phyloP scores from a whole-genome alignment of 768 basidiomycete genomes.

The Mycena olivaceomarginata region DNA sequence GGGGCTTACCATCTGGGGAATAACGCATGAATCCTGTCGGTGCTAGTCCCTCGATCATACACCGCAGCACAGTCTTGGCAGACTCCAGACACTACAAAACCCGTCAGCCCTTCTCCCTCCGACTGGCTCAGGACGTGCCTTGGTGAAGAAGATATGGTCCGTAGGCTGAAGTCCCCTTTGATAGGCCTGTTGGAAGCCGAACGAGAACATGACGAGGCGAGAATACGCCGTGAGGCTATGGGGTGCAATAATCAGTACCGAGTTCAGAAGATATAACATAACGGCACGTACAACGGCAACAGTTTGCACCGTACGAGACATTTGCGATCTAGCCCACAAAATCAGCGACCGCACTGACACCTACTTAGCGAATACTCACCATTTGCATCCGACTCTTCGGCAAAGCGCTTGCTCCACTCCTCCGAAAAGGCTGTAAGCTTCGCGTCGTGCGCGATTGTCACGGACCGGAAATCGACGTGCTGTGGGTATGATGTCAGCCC shows the following conservation, averaged over 20 bases:
- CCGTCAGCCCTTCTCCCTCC: constrained; percentile 21
- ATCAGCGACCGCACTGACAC: constrained; percentile 5
- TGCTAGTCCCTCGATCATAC: constrained; percentile 78
- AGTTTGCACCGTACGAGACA: constrained; percentile 78
- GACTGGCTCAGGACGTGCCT: constrained; percentile 61
- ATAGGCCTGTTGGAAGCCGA: constrained; percentile 90
- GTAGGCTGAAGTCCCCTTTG: constrained; percentile 78
- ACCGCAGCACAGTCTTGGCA: constrained; percentile 79
- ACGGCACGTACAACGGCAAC: constrained; percentile 79
- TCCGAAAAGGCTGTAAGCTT: constrained; percentile 75
- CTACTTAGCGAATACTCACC: constrained; percentile 58
- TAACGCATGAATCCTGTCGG: constrained; percentile 87
- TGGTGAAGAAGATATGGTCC: constrained; percentile 81
- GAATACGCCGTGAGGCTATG: constrained; percentile 84
- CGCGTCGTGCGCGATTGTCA: constrained; percentile 77
- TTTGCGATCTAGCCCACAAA: constrained; percentile 66
- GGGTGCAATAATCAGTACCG: constrained; percentile 28
- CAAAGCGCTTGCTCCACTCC: constrained; percentile 80
- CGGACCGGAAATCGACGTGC: constrained; percentile 80
- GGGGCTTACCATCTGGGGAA: constrained; percentile 80
- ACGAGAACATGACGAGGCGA: constrained; percentile 90
- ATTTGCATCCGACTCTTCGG: constrained; percentile 74
- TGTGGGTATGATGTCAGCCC: constrained; percentile 47
- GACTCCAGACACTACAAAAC: constrained; percentile 77
- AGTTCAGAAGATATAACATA: background rate